Conservation (phyloP, 768 basidiomycete species). For the Peribolospora baueri region DNA sequence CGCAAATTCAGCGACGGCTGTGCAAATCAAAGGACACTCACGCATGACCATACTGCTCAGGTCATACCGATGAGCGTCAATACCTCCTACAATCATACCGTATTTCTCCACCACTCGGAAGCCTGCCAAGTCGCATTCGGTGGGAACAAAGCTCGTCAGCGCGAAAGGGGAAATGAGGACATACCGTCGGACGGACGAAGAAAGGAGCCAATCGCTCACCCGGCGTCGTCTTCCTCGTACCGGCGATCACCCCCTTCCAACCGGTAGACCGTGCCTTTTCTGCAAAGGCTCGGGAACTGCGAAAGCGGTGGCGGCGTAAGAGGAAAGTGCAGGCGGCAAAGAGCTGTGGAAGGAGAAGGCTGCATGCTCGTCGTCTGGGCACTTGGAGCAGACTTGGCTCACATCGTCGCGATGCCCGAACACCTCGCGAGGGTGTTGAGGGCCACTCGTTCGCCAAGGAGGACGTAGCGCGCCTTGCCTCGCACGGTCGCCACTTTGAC, state of each 20-base stretch:
- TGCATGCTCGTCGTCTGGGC: too few relatives aligned
- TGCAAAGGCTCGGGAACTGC: conserved; percentile 57
- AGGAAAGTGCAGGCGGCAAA: too few relatives aligned
- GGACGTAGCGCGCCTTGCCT: conserved; percentile 63
- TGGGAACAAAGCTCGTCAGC: not conserved
- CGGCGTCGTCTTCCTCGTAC: conserved; percentile 91
- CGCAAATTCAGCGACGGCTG: too few relatives aligned
- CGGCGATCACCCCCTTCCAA: conserved; percentile 70
- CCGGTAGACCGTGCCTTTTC: conserved; percentile 53
- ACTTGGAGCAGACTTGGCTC: conserved; percentile 13
- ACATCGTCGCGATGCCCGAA: conserved; percentile 92
- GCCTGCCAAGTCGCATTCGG: conserved; percentile 24
- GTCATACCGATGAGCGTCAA: conserved; percentile 85
- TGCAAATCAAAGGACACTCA: too few relatives aligned
- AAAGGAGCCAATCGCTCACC: conserved; percentile 21
- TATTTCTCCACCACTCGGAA: conserved; percentile 96
- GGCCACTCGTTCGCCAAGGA: conserved; percentile 78
- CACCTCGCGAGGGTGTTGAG: conserved; percentile 83
- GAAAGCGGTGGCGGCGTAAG: not conserved
- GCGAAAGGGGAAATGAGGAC: not conserved
- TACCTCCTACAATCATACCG: conserved; percentile 90
- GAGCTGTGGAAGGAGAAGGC: not conserved
- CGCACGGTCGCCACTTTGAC: conserved; percentile 57
- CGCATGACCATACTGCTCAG: conserved; percentile 98
- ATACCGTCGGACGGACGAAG: not conserved